phyloP scores from a whole-genome alignment of 2,329 filamentous ascomycete species.

The Seiridium unicorne region DNA sequence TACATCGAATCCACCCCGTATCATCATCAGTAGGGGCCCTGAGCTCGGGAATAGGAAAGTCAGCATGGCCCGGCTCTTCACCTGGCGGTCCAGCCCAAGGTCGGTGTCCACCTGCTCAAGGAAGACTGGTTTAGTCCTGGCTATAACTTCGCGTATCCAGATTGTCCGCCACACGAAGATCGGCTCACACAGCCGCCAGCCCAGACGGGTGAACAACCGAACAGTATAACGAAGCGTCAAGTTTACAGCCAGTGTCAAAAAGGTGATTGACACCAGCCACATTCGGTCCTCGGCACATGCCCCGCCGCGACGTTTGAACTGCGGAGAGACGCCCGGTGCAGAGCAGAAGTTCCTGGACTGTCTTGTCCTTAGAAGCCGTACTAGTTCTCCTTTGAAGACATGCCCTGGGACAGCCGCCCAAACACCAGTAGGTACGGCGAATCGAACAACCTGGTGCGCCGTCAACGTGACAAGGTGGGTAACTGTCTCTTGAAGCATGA shows the following conservation, averaged over 20 bases:
- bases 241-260: neutral
- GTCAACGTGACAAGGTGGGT: slow-evolving; percentile 23
- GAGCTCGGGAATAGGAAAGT: neutral
- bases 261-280: neutral
- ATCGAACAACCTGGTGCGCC: slow-evolving; percentile 20
- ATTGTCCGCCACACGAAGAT: neutral
- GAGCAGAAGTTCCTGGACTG: neutral
- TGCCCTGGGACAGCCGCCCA: neutral
- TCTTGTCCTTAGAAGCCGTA: neutral
- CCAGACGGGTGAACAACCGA: neutral
- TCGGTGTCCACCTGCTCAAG: neutral
- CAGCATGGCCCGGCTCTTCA: neutral
- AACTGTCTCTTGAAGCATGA: slow-evolving; percentile 16
- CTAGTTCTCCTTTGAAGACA: neutral
- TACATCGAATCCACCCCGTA: neutral
- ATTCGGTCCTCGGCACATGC: neutral
- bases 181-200: neutral
- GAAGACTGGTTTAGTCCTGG: neutral
- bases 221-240: neutral
- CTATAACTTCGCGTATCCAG: neutral
- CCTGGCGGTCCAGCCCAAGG: neutral
- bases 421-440: neutral
- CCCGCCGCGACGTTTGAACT: neutral
- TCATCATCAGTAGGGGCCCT: neutral
- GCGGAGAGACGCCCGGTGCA: neutral